Evolutionary conservation across 495 filamentous ascomycete species (phyloP).

Genomic region (Xylaria grammica): DNA sequence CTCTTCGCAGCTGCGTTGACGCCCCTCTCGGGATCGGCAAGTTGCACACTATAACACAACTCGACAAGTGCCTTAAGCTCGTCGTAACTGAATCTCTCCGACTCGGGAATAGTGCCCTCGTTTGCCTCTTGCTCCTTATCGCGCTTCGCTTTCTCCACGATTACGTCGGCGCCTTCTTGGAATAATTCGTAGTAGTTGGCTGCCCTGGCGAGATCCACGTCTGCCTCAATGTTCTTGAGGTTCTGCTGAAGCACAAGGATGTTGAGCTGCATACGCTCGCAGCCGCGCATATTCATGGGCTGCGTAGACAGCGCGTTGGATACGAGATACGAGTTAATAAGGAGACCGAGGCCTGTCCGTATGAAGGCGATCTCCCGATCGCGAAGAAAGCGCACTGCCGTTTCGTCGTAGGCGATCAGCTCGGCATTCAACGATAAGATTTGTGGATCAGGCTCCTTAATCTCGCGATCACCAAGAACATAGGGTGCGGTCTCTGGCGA

Average conservation of each 20-base stretch:
- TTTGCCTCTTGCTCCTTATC: slow-evolving; percentile 43
- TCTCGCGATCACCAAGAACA: slow-evolving; percentile 73
- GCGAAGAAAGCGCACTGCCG: slow-evolving; percentile 71
- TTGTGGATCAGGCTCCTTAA: slow-evolving; percentile 77
- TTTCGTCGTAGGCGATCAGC: slow-evolving; percentile 83
- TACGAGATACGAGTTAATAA: slow-evolving; percentile 74
- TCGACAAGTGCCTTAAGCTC: slow-evolving; percentile 84
- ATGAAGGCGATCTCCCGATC: slow-evolving; percentile 71
- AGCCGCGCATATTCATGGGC: slow-evolving; percentile 76
- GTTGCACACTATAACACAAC: slow-evolving; percentile 82
- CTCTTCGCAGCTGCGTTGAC: slow-evolving; percentile 74
- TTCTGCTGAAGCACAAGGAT: slow-evolving; percentile 95
- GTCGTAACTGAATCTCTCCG: slow-evolving; percentile 72
- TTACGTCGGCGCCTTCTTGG: slow-evolving; percentile 72
- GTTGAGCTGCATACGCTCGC: slow-evolving; percentile 82
- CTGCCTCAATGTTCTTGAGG: slow-evolving; percentile 85
- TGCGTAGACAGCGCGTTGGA: slow-evolving; percentile 66
- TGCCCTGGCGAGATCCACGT: slow-evolving; percentile 70
- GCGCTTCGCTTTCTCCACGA: slow-evolving; percentile 67
- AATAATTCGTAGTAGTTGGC: slow-evolving; percentile 83
- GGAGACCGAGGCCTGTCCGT: slow-evolving; percentile 69
- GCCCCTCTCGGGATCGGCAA: slow-evolving; percentile 73
- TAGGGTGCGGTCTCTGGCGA: slow-evolving; percentile 66
- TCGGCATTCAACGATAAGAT: slow-evolving; percentile 80
- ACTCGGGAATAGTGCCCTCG: slow-evolving; percentile 41